Evolutionary conservation across 2,329 filamentous ascomycete genomes (phyloP), one percentile per base, ranked within the genome.

Genomic region (Fusarium multiceps): DNA sequence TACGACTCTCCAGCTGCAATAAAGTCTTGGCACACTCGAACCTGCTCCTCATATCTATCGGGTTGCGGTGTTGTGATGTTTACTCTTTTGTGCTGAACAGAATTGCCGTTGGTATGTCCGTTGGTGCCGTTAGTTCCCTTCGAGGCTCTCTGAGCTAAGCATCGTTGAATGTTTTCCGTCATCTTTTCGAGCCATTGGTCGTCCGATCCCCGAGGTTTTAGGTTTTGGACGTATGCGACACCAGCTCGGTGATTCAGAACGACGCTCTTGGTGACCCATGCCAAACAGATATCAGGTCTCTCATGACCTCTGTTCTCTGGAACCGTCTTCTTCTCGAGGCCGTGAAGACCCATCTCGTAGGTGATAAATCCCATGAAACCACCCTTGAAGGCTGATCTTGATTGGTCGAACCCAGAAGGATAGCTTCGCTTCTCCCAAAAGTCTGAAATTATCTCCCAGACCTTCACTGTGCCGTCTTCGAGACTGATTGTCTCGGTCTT

Each of bases 331-430:
- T 76, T 73, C 41, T 77, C 79, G 7, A 81, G 66, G 0, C 77
- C 77, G 28, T 78, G 73, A 2, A 97, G 82, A 0, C 93, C 93
- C 76, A 94, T 88, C 78, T 97, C 94, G 65, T 97, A 97, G 0
- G 92, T 93, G 53, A 93, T 86, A 74, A 91, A 97, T 0, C 94
- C 94, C 80, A 97, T 88, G 63, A 97, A 90, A 0, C 94, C 94
- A 54, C 93, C 94, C 79, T 92, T 89, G 76, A 97, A 97, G 0
- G 92, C 87, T 1, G 72, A 72, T 4, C 27, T 40, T 20, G 71
- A 66, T 13, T 62, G 51, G 14, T 47, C 46, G 20, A 63, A 63
- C 18, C 63, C 63, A n/a, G 74, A 71, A 7, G 73, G 69, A 7
- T 73, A 59, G 12, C 59, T 76, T 37, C 80, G 68, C 7, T 65